These are phyloP conservation scores for Beauveria caledonica DNA, from an alignment of 2,329 filamentous ascomycete genomes.

Conservation along the genomic window DNA sequence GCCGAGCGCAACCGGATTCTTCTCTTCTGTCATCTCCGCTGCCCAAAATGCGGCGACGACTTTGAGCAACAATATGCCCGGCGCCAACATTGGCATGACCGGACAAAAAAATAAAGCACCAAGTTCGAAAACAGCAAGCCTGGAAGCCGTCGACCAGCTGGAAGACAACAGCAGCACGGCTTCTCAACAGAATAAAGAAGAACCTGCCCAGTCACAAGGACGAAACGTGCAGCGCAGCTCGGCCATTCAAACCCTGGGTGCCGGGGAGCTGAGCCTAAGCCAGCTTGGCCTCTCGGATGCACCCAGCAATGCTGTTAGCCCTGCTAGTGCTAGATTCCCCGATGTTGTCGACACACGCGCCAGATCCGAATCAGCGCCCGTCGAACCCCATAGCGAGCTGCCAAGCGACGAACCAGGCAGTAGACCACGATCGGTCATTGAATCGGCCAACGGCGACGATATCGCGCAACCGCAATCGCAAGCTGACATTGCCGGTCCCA, in stretches of 20 bases:
- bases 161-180: constrained; percentile 16
- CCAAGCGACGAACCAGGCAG: constrained; percentile 27
- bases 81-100: constrained; percentile 49
- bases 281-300: constrained; percentile 71
- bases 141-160: constrained; percentile 17
- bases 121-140: constrained; percentile 19
- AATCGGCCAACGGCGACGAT: constrained; percentile 44
- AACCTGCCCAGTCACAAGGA: background rate
- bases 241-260: constrained; percentile 81
- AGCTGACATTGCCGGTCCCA: constrained; percentile 55
- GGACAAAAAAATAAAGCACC: constrained; percentile 18
- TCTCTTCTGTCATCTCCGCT: constrained; percentile 85
- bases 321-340: constrained; percentile 46
- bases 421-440: constrained; percentile 43
- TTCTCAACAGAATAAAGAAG: constrained; percentile 21
- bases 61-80: constrained; percentile 66
- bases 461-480: constrained; percentile 44
- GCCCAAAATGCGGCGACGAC: constrained; percentile 85
- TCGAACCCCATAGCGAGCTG: constrained; percentile 30
- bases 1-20: constrained; percentile 63
- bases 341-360: constrained; percentile 39
- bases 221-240: constrained; percentile 51
- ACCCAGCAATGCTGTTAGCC: constrained; percentile 45
- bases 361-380: constrained; percentile 52
- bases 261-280: constrained; percentile 80